Evolutionary conservation across 2,329 filamentous ascomycete species (phyloP), one percentile per base, ranked within the genome.

Genomic region (Epichloe baconii): DNA sequence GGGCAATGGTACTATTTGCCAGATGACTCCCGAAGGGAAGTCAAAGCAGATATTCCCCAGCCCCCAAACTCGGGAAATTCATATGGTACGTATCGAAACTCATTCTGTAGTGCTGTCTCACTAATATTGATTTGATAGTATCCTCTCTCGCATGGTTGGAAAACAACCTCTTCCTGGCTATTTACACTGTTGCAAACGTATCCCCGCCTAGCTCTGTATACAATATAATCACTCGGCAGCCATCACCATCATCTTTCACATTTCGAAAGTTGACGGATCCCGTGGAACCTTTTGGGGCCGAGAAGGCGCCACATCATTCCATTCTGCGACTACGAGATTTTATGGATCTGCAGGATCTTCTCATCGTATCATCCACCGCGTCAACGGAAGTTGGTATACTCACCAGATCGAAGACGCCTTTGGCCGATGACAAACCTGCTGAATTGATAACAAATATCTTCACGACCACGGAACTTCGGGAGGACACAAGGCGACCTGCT

Each of bases 71-170:
- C 93, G 7, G 75, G 71, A 64, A 58, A 79, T 74, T 81, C 79
- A 62, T 82, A 88, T 67, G 80, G 85, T 88, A 74, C 65, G 78
- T 8, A 12, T 41, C 26, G n/a, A n/a, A 23, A 11, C 44, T 45
- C 2, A 21, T 5, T 10, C 10, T 49, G 38, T 48, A 26, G n/a
- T 6, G 12, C 6, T 31, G n/a, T 23, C 19, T 8, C 26, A 7
- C 15, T 45, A 5, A 70, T 55, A 17, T 21, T 52, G 49, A 55
- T 19, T 47, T 8, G 12, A 23, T 34, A 84, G 87, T 94, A 3
- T 87, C 88, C 4, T 85, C 85, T 15, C 75, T 98, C 41, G 77
- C 78, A 38, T 98, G 94, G 93, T 76, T 97, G 19, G 86, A 93
- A 61, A 95, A 93, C 58, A 72, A 94, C 59, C 71, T 91, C 2